phyloP scores from a whole-genome alignment of 305 asterid species.

The Fraxinus ornus region DNA sequence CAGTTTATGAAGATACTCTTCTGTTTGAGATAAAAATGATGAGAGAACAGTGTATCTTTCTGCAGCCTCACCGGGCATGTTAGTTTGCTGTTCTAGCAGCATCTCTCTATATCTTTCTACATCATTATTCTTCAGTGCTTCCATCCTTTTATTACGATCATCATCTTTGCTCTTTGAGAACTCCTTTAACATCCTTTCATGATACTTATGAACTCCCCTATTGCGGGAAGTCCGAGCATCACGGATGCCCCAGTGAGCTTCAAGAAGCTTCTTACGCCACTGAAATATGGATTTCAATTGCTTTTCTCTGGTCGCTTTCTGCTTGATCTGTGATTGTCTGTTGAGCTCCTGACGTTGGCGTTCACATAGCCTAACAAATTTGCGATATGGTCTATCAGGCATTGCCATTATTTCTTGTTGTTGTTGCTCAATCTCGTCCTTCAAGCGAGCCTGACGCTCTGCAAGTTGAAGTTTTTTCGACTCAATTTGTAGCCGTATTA shows the following conservation, averaged over 20 bases:
- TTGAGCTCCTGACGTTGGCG: slow-evolving; percentile 94
- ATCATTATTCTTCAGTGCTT: slow-evolving; percentile 95
- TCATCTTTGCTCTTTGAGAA: slow-evolving; percentile 95
- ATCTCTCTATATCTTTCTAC: slow-evolving; percentile 98
- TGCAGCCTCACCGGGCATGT: slow-evolving; percentile 83
- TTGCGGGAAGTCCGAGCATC: slow-evolving; percentile 98
- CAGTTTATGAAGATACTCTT: slow-evolving; percentile 87
- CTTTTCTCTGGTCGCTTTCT: slow-evolving; percentile 82
- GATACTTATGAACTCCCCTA: slow-evolving; percentile 98
- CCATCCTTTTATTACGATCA: slow-evolving; percentile 92
- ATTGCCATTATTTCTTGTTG: slow-evolving; percentile 96
- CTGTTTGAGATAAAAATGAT: slow-evolving; percentile 89
- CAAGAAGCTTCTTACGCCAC: slow-evolving; percentile 99
- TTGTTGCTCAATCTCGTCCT: slow-evolving; percentile 93
- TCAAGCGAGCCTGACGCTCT: slow-evolving; percentile 83
- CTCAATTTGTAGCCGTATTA: slow-evolving; percentile 84
- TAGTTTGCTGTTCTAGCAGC: slow-evolving; percentile 94
- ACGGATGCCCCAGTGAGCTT: slow-evolving; percentile 96
- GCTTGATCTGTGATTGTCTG: slow-evolving; percentile 89
- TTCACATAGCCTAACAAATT: slow-evolving; percentile 90
- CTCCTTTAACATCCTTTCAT: slow-evolving; percentile 95
- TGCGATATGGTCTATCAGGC: slow-evolving; percentile 98
- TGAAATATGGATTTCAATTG: slow-evolving; percentile 88
- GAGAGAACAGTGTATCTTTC: slow-evolving; percentile 97
- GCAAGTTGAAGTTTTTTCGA: slow-evolving; percentile 88